Evolutionary conservation across 176 grass and related monocot genomes (phyloP).

Genomic region (Dendrocalamus sinicus): DNA sequence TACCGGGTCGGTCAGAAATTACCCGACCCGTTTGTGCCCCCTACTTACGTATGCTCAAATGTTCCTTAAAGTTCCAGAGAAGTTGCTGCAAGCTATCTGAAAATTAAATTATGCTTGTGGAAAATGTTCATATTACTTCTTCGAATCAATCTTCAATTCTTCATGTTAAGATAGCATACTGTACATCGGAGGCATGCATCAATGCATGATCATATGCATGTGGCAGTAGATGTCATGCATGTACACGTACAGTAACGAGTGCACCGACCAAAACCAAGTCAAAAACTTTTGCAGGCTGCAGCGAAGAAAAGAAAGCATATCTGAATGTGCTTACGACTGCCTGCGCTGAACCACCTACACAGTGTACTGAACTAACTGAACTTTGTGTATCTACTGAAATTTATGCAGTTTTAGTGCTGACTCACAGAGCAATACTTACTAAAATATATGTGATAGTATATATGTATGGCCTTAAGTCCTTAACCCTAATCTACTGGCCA

Average conservation of each 20-base stretch:
- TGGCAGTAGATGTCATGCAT: not conserved
- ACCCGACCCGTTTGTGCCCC: too few relatives aligned
- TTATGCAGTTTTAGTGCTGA: not conserved
- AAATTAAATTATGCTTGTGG: not conserved
- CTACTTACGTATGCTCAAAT: not conserved
- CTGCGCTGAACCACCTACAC: not conserved
- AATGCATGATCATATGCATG: not conserved
- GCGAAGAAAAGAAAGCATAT: constrained; percentile 28
- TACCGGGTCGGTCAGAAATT: too few relatives aligned
- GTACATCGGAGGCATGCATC: not conserved
- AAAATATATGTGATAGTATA: not conserved
- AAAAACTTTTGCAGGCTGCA: constrained; percentile 34
- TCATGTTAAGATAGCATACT: not conserved
- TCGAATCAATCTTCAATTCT: not conserved
- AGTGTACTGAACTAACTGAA: constrained; percentile 22
- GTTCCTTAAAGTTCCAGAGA: not conserved
- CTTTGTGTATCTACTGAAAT: constrained; percentile 6
- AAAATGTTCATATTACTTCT: not conserved
- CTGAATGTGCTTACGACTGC: constrained; percentile 21
- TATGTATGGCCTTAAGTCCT: not conserved
- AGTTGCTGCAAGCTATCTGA: not conserved
- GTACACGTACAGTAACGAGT: constrained; percentile 2
- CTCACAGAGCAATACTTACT: not conserved
- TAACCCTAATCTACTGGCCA: not conserved
- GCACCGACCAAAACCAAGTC: constrained; percentile 43